Base-by-base conservation (phyloP, 257 asterid genomes). In the Lavandula angustifolia region DNA sequence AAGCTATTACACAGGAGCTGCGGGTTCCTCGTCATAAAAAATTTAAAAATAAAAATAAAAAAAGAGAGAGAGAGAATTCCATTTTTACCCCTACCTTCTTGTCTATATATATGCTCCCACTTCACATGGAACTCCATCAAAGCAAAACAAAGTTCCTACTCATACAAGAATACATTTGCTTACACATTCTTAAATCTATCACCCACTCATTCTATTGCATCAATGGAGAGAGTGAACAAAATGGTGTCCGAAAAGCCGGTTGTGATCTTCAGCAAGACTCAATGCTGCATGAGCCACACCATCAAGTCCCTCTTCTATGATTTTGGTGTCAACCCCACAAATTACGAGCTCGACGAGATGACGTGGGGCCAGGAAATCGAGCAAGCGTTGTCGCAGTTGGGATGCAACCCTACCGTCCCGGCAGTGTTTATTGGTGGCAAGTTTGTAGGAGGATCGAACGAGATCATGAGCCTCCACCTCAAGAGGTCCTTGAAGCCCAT, bases 381-480 rank as follows among this genome's bases (percentile, higher is more conserved):
- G 80, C 90, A 84, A 53, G 87, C 89, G 0, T 71, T 90, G 9
- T 34, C 73, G 13, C 73, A 74, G 37, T 69, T 64, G 5, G 95
- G 95, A 0, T 75, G 85, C 54, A 83, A 73, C 59, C 87, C 95
- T 0, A 50, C 81, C 0, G 75, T 78, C 5, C 97, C 95, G 0
- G 92, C 84, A 1, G 87, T 90, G 67, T 90, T 83, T 80, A 82
- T 89, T 6, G 91, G 88, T 0, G 95, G 95, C 0, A 62, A 83
- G 35, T 76, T 83, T 4, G 80, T 89, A 0, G 97, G 97, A 0
- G 97, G 95, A 27, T 85, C 82, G 11, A 82, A 80, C 52, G 97
- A 90, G 79, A 68, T 90, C 54, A 87, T 84, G 92, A 79, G 82
- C 44, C 95, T 85, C 73, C 97, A 90, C 37, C 95, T 90, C 64